A percentile compares a stretch with the other conserved stretches of the same genome.
These are phyloP conservation scores for Firmiana major DNA, from an alignment of 345 rosid genomes.

Conservation along the genomic window DNA sequence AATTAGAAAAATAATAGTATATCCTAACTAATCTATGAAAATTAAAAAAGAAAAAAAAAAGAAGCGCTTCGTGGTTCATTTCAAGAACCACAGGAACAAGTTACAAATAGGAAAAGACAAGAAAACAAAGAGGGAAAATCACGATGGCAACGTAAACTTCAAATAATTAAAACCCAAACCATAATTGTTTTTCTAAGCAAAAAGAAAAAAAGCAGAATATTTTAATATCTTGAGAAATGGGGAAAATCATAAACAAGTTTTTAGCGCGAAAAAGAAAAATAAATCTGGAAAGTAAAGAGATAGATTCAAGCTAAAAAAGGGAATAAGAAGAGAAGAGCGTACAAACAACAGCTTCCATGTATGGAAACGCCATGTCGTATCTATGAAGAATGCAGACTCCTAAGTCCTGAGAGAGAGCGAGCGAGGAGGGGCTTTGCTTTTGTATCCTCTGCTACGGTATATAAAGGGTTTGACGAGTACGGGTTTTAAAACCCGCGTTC, in stretches of 20 bases:
- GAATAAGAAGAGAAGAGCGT: conserved; percentile 7
- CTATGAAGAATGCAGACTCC: conserved; percentile 2
- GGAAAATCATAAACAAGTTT: neutral
- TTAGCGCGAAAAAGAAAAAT: neutral
- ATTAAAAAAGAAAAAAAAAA: too few species aligned
- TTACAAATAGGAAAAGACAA: neutral
- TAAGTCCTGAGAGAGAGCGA: neutral
- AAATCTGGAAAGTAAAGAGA: neutral
- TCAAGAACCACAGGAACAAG: neutral
- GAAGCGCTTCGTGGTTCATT: neutral
- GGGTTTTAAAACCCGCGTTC: neutral
- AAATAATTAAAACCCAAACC: neutral
- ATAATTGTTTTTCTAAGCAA: too few species aligned
- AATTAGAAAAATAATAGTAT: neutral
- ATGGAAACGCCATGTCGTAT: conserved; percentile 72
- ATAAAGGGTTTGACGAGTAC: neutral
- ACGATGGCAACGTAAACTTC: neutral
- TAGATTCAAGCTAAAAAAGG: neutral
- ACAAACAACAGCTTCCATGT: conserved; percentile 93
- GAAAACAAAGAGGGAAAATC: neutral
- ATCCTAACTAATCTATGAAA: neutral
- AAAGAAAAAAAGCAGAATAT: neutral
- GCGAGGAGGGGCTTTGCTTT: neutral
- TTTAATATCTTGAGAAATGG: neutral
- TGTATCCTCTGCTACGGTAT: neutral